Percentiles rank a stretch among this genome's conserved stretches.
phyloP scores from a whole-genome alignment of 352 stramenopile genomes.

The Pythium brachiatum region DNA sequence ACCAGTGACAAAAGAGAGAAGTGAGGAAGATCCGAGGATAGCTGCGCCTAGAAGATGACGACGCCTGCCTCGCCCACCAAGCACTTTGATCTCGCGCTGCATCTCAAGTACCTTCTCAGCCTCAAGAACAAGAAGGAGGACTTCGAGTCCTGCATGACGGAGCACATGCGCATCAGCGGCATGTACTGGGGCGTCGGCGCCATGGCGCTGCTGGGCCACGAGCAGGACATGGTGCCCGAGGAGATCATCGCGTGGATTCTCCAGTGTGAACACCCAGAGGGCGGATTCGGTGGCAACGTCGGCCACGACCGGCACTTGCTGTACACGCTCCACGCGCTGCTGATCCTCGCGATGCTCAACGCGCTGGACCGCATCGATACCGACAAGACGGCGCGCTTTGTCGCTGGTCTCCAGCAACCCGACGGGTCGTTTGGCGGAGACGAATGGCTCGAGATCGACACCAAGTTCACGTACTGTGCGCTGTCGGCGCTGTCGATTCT shows the following conservation, averaged over 20 bases:
- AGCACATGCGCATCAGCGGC: constrained; percentile 97
- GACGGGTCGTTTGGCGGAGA: constrained; percentile 98
- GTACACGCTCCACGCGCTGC: constrained; percentile 97
- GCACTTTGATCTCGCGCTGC: constrained; percentile 59
- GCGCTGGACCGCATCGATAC: constrained; percentile 79
- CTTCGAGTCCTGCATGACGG: constrained; percentile 92
- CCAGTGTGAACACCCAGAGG: constrained; percentile 90
- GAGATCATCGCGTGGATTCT: constrained; percentile 96
- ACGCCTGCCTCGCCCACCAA: constrained; percentile 14
- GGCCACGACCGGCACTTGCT: constrained; percentile 97
- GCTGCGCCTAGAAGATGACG: constrained; percentile 7
- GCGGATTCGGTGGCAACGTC: constrained; percentile 95
- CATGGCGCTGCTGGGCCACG: constrained; percentile 90
- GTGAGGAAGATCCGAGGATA: background rate
- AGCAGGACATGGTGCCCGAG: constrained; percentile 77
- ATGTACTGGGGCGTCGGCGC: constrained; percentile 98
- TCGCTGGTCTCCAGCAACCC: constrained; percentile 91
- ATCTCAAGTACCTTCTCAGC: constrained; percentile 76
- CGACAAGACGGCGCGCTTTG: constrained; percentile 76
- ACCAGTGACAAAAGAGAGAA: background rate
- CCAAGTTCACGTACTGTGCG: constrained; percentile 98
- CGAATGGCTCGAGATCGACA: constrained; percentile 97
- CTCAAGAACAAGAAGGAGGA: constrained; percentile 88
- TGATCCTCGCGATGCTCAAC: constrained; percentile 95
- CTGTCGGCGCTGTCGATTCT: constrained; percentile 95